Evolutionary conservation across 140 eudicot genomes (phyloP).

Genomic region (Artemisia princeps): DNA sequence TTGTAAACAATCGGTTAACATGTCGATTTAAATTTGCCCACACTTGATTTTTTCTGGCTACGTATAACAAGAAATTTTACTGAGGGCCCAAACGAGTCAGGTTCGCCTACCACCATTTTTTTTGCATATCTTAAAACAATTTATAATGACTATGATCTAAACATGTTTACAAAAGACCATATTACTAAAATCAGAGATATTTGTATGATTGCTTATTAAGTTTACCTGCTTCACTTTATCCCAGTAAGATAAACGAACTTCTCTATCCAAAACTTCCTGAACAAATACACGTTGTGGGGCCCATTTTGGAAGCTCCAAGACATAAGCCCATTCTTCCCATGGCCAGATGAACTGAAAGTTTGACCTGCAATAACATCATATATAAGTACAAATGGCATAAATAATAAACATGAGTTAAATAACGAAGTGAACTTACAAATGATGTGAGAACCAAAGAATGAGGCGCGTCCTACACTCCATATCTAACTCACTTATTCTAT

Average conservation of each 20-base stretch:
- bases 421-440: constrained; percentile 55
- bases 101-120: too few relatives aligned
- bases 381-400: neutral
- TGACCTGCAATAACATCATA: constrained; percentile 50
- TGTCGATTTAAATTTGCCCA: too few relatives aligned
- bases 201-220: constrained; percentile 1
- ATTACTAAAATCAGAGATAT: constrained; percentile 2
- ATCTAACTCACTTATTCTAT: constrained; percentile 80
- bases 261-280: constrained; percentile 96
- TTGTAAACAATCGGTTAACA: too few relatives aligned
- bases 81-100: too few relatives aligned
- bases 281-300: constrained; percentile 95
- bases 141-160: too few relatives aligned
- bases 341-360: constrained; percentile 99
- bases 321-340: constrained; percentile 99
- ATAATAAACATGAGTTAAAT: neutral
- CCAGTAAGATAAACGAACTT: constrained; percentile 95
- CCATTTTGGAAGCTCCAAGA: constrained; percentile 95
- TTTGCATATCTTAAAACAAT: too few relatives aligned
- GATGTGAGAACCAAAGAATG: constrained; percentile 97
- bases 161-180: too few relatives aligned
- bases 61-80: too few relatives aligned
- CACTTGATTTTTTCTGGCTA: too few relatives aligned
- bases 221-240: constrained; percentile 95
- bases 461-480: constrained; percentile 97